Percentiles rank a stretch among this genome's conserved stretches.
Conservation (phyloP, 1,284 basidiomycete species). For the Butyriboletus pseudospeciosus region DNA sequence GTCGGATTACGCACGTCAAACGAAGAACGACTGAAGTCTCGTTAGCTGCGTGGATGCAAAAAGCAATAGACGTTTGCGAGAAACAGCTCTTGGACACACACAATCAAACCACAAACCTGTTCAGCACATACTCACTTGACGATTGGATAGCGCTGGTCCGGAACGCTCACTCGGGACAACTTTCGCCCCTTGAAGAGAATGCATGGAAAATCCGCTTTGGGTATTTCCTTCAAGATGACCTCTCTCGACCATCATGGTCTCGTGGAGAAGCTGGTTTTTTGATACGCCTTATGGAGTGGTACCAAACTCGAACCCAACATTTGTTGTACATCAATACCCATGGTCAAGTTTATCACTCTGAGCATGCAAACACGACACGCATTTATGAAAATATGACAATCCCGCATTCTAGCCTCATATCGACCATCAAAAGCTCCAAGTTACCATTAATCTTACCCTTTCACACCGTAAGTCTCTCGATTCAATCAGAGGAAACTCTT, state of each 20-base stretch:
- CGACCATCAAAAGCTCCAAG: constrained; percentile 33
- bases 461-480: constrained; percentile 40
- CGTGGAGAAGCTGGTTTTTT: constrained; percentile 52
- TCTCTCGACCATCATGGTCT: constrained; percentile 24
- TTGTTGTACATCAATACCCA: constrained; percentile 48
- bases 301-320: constrained; percentile 47
- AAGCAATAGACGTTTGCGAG: constrained; percentile 44
- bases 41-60: constrained; percentile 43
- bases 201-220: constrained; percentile 40
- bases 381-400: constrained; percentile 21
- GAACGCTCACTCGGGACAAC: constrained; percentile 25
- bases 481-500: neutral
- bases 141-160: constrained; percentile 47
- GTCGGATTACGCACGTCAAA: constrained; percentile 6
- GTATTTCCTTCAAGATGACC: constrained; percentile 33
- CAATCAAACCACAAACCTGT: constrained; percentile 37
- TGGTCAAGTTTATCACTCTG: constrained; percentile 29
- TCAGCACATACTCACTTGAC: constrained; percentile 36
- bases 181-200: constrained; percentile 29
- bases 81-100: constrained; percentile 45
- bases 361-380: constrained; percentile 8
- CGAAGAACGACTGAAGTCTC: constrained; percentile 17
- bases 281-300: constrained; percentile 51
- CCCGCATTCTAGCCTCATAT: constrained; percentile 34
- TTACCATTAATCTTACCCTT: constrained; percentile 58